A percentile compares a stretch with the other conserved stretches of the same genome.
phyloP scores from a whole-genome alignment of 176 grass and related monocot genomes.

The Carex littledalei region DNA sequence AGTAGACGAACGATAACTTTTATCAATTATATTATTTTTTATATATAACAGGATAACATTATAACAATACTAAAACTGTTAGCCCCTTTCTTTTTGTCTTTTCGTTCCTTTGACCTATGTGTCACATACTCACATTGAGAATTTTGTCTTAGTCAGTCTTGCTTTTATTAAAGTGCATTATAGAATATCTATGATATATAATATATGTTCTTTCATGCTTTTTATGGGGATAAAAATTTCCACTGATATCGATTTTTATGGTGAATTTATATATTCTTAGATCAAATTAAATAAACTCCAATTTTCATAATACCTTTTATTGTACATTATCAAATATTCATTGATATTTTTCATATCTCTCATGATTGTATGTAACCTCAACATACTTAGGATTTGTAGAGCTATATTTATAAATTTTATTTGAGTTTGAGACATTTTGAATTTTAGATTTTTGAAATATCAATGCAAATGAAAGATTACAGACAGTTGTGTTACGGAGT shows the following conservation, averaged over 20 bases:
- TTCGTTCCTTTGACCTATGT: constrained; percentile 9
- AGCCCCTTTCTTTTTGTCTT: neutral
- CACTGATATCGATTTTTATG: neutral
- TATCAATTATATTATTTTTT: neutral
- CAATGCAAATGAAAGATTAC: too few relatives aligned
- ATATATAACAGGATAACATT: neutral
- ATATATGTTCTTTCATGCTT: neutral
- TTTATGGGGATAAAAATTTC: neutral
- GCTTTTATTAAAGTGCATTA: constrained; percentile 4
- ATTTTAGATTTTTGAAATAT: too few relatives aligned
- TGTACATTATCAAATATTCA: neutral
- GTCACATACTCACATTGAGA: neutral
- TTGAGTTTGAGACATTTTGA: too few relatives aligned
- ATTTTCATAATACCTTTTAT: too few relatives aligned
- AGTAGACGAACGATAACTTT: constrained; percentile 9
- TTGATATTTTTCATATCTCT: neutral
- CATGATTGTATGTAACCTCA: too few relatives aligned
- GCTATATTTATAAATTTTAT: too few relatives aligned
- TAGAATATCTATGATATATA: neutral
- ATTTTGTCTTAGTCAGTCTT: neutral
- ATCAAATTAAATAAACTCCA: neutral
- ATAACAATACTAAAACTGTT: neutral
- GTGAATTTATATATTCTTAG: neutral
- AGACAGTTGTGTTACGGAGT: too few relatives aligned
- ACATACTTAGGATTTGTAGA: too few relatives aligned